Base-by-base conservation (phyloP, 495 filamentous ascomycete species). In the Aspergillus affinis region DNA sequence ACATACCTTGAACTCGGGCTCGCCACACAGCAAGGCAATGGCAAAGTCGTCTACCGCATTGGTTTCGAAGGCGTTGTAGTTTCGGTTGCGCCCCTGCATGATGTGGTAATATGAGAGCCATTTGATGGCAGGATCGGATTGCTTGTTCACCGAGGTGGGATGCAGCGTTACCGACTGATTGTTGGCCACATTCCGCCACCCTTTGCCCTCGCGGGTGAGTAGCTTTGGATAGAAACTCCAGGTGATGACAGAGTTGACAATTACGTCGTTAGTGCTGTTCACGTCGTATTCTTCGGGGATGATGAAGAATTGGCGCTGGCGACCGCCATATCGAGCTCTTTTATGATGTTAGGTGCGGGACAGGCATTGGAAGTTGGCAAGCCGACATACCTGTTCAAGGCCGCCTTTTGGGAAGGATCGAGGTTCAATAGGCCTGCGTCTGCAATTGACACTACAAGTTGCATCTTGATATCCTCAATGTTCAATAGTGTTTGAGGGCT, bases 201-300 rank as follows among this genome's bases (percentile, higher is more conserved):
- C 91, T 73, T 92, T 95, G 44, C 90, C 91, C 54, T 98, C 92
- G 54, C 87, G 86, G 9, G 86, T 83, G 9, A 97, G 78, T 2
- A 98, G 84, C 65, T 97, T 97, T 3, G 94, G 94, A 65, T 98
- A 97, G 78, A 98, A 97, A 52, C 89, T 90, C 83, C 89, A 93
- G 0, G 92, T 90, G 55, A 96, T 87, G 41, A 95, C 89, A 0
- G 91, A 88, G 62, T 86, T 85, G 13, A 89, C 74, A 21, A 97
- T 81, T 0, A 83, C 59, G 56, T 98, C 92, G 60, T 95, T 95
- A 46, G 82, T 78, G 68, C 86, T 90, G 69, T 93, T 90, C 32
- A 74, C 66, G 61, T 93, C 85, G 58, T 90, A 87, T 20, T 84
- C 74, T 52, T 88, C 84, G 0, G 92, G 92, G 0, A 95, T 81